Evolutionary conservation across 768 basidiomycete species (phyloP), one percentile per base, ranked within the genome.

Genomic region (Mycena galopus): DNA sequence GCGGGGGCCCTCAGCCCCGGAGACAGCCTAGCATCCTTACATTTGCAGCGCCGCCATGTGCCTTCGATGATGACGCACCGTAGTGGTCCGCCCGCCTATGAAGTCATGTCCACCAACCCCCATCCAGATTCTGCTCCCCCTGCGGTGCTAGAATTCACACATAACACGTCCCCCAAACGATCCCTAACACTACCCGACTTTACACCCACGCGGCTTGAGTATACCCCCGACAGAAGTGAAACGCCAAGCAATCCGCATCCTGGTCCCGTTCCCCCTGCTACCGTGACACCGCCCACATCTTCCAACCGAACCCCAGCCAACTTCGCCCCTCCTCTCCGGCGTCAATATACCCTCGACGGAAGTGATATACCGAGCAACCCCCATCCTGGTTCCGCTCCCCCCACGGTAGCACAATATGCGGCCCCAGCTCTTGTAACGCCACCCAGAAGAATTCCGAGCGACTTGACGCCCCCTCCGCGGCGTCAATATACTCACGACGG

Each of bases 1-100:
- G 50, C 29, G 16, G 32, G 16, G 27, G 14, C 33, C 12, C 58
- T 50, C 37, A 53, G 35, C 33, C 7, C 71, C 16, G 71, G 66
- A 37, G 73, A 64, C 19, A 65, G 30, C 23, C 47, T 71, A 12
- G 69, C 73, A 7, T 65, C 66, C 23, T 39, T 72, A 21, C 55
- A 71, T 44, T 39, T 61, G 19, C 66, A 57, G 14, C 73, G 73
- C 30, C 55, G 51, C 47, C 33, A 59, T 23, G 16, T 64, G 4
- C 39, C 59, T 25, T 75, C 74, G 7, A 69, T 75, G 67, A 61
- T 50, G n/a, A 63, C 51, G n/a, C 51, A 63, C 25, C 8, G 51
- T 21, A 72, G 67, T 32, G 69, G 58, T 19, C 74, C 74, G 8
- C 74, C 74, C 19, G 71, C 70, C 21, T 75, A 75, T 23, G 74